Evolutionary conservation across 306 rosid genomes (phyloP).

Genomic region (Dalbergia cultrata): DNA sequence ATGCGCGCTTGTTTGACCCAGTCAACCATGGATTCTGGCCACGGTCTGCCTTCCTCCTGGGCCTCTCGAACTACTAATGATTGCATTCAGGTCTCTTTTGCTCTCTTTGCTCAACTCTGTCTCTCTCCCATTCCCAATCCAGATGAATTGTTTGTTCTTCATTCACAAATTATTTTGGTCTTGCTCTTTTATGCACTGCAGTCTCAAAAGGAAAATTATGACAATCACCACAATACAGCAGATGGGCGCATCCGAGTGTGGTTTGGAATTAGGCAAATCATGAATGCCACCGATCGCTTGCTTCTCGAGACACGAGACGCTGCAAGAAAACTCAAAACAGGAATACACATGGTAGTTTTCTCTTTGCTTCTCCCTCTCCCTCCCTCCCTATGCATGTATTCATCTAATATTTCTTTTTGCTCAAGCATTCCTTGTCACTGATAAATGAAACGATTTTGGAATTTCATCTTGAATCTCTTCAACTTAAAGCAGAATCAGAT

Average conservation of each 20-base stretch:
- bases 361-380: neutral
- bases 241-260: conserved; percentile 88
- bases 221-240: conserved; percentile 74
- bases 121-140: neutral
- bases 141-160: neutral
- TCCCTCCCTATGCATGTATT: neutral
- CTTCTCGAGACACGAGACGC: conserved; percentile 72
- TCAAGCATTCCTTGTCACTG: neutral
- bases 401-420: neutral
- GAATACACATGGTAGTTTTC: conserved; percentile 80
- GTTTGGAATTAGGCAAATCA: conserved; percentile 90
- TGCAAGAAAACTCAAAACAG: conserved; percentile 77
- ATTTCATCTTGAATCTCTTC: conserved; percentile 4
- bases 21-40: conserved; percentile 86
- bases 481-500: conserved; percentile 6
- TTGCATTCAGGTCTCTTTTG: conserved; percentile 65
- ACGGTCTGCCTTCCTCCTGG: conserved; percentile 78
- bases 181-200: conserved; percentile 30
- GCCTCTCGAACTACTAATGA: conserved; percentile 64
- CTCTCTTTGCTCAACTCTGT: neutral
- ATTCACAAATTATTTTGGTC: neutral
- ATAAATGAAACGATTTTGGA: neutral
- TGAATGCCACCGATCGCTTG: conserved; percentile 78
- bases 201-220: conserved; percentile 78
- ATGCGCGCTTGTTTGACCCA: conserved; percentile 83